phyloP scores from a whole-genome alignment of 345 rosid genomes.

The Bruguiera parviflora region DNA sequence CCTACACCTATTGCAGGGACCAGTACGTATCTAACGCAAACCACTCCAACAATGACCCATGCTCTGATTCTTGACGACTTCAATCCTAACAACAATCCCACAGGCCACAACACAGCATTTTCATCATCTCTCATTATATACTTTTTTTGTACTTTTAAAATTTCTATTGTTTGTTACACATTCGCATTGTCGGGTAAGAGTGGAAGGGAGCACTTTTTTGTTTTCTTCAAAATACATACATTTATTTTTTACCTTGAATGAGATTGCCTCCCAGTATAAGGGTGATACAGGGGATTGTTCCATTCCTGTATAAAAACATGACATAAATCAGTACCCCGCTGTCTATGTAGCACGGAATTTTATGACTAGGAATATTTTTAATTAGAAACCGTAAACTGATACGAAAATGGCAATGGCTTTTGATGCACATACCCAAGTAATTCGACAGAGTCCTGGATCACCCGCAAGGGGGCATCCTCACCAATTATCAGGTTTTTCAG shows the following conservation, averaged over 20 bases:
- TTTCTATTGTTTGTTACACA: neutral
- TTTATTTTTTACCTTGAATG: constrained; percentile 52
- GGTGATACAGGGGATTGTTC: constrained; percentile 85
- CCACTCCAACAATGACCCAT: constrained; percentile 46
- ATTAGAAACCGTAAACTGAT: neutral
- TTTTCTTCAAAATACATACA: neutral
- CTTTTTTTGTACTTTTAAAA: neutral
- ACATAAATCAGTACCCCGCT: neutral
- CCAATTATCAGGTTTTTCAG: constrained; percentile 77
- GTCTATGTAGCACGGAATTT: neutral
- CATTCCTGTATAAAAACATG: constrained; percentile 47
- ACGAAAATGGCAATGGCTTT: too few species aligned
- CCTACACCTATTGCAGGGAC: constrained; percentile 64
- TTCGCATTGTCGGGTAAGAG: too few species aligned
- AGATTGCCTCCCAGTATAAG: constrained; percentile 95
- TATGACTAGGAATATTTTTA: neutral
- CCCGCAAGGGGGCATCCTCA: constrained; percentile 62
- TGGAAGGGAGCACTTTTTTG: too few species aligned
- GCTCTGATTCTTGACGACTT: constrained; percentile 59
- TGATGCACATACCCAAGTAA: constrained; percentile 62
- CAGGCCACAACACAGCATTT: too few species aligned
- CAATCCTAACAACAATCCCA: constrained; percentile 42
- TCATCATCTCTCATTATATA: neutral
- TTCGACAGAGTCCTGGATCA: constrained; percentile 67
- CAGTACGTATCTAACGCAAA: constrained; percentile 56